Evolutionary conservation across 2,329 filamentous ascomycete genomes (phyloP), one percentile per base, ranked within the genome.

Genomic region (Diaporthe eres): DNA sequence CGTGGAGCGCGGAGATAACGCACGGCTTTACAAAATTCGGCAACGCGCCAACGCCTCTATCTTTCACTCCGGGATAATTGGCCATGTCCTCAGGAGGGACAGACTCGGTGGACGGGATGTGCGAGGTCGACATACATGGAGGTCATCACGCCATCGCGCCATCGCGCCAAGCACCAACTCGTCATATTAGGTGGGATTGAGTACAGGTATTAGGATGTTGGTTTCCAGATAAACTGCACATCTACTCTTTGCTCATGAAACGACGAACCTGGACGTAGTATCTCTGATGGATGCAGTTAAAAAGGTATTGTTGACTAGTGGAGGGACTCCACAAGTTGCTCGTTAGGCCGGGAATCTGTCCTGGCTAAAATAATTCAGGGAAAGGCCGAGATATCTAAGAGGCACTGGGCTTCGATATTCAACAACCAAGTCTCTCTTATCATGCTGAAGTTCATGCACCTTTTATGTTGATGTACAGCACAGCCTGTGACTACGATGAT

Each of bases 91-190:
- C 13, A 19, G 39, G 31, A 31, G 4, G 44, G 13, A 28, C 5
- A 47, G 28, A 63, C 25, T 9, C 22, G 25, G n/a, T 51, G 31
- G n/a, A 53, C 2, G 47, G 15, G 42, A 34, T 55, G 19, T 28
- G 71, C 34, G 58, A 72, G 47, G 57, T 31, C 37, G 57, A 53
- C 70, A 51, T 39, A 25, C 31, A 17, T 8, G 63, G 31, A 61
- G 57, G 49, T 53, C 44, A 72, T 63, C 42, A 63, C 57, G 71
- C 57, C 44, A 72, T 63, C 28, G 49, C 57, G 58, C 57, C 25
- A 55, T 61, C 31, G 34, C 37, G 44, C 44, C 25, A 72, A 47
- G 34, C 42, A 61, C 34, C n/a, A 63, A 28, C 15, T 39, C 70
- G 57, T 44, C 70, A 51, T 61, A 19, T 22, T 42, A 10, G 17